Conservation (phyloP, 345 rosid genomes). For the Kandelia obovata region DNA sequence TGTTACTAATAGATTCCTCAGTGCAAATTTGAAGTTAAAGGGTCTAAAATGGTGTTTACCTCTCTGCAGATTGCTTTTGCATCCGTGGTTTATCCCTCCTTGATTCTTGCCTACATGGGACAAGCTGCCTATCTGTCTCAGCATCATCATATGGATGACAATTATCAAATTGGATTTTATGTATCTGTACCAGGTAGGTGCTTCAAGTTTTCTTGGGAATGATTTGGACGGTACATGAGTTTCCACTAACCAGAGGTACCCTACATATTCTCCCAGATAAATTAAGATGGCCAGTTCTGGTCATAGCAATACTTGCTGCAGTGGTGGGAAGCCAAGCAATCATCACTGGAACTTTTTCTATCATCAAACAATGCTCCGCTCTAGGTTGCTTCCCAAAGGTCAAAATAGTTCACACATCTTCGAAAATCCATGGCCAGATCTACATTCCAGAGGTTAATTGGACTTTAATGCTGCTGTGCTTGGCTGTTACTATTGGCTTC, state of each 20-base stretch:
- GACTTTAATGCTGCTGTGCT: conserved; percentile 78
- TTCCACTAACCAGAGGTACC: conserved; percentile 13
- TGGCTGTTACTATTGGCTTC: conserved; percentile 85
- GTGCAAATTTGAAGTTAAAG: background rate
- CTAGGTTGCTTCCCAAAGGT: conserved; percentile 86
- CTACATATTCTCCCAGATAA: conserved; percentile 42
- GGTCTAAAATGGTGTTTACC: conserved; percentile 1
- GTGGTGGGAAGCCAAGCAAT: conserved; percentile 95
- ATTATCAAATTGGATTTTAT: conserved; percentile 61
- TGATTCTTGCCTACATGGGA: conserved; percentile 93
- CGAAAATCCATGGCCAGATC: conserved; percentile 88
- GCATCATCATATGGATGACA: conserved; percentile 46
- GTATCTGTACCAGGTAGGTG: conserved; percentile 85
- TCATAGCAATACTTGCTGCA: conserved; percentile 87
- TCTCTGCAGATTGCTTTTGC: conserved; percentile 84
- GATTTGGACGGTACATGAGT: conserved; percentile 7
- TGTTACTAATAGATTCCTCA: too few relatives aligned
- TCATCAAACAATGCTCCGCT: conserved; percentile 82
- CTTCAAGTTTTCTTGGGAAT: conserved; percentile 12
- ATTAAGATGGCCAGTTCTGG: conserved; percentile 86
- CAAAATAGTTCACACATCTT: conserved; percentile 83
- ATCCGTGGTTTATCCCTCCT: conserved; percentile 77
- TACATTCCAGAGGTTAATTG: conserved; percentile 95
- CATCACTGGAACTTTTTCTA: conserved; percentile 89
- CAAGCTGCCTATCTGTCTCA: conserved; percentile 87